Base-by-base conservation (phyloP, 495 filamentous ascomycete genomes). In the Penicillium robsamsonii region DNA sequence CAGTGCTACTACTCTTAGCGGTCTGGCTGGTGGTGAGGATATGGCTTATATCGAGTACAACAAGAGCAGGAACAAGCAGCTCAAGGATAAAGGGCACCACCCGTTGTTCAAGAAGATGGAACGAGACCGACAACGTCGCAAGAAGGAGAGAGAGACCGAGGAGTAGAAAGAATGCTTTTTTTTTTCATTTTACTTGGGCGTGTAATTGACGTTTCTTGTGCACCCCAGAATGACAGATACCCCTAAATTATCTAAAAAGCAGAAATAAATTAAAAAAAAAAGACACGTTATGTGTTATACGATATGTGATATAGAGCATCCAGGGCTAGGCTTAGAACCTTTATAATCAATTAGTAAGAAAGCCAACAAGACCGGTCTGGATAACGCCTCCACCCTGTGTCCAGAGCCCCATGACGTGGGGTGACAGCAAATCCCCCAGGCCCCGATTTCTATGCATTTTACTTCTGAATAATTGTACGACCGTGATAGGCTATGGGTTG, bases 41-140 rank as follows among this genome's bases (percentile, higher is more conserved):
- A 97, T 97, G 93, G 92, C 92, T 27, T 97, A 97, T 68, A 87
- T 92, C 50, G 95, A 98, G 73, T 87, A 87, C 65, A 87, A 87
- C 62, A 86, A 79, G 77, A 87, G 82, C 64, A 76, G 76, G 58
- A 91, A 90, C 63, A 91, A 89, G 73, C 86, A 95, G 66, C 82
- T 92, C 66, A 92, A 90, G 76, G 85, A 86, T 48, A 89, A 90
- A 58, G 68, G 61, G 8, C 78, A 81, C 59, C 85, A 84, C 63
- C 73, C 79, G 4, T 80, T 90, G 66, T 95, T 97, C 71, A 88
- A 85, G 70, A 96, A 96, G 75, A 73, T 96, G 59, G 77, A 85
- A 50, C 82, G 89, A 55, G 90, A 96, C 58, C 84, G 86, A 52
- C 81, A 75, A 62, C 86, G 81, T 71, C 73, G 81, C 52, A 84